phyloP scores from a whole-genome alignment of 2,329 filamentous ascomycete genomes.

The Alternaria solani region DNA sequence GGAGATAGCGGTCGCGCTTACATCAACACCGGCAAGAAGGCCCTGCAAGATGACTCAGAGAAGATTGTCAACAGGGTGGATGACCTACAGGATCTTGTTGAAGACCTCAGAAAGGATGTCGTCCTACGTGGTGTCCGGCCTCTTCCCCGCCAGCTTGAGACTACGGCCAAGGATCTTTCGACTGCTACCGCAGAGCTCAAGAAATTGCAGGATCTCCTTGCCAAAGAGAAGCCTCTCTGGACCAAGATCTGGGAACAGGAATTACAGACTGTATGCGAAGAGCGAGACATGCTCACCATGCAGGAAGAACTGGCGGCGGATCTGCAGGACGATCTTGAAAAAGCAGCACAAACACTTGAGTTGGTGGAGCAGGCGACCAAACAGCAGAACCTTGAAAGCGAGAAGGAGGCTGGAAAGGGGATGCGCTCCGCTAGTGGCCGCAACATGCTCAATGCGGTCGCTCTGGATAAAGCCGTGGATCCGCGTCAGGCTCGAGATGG shows the following conservation, averaged over 20 bases:
- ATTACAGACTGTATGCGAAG: conserved; percentile 92
- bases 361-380: conserved; percentile 98
- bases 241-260: conserved; percentile 99
- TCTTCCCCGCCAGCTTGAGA: conserved; percentile 86
- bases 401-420: conserved; percentile 59
- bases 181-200: conserved; percentile 84
- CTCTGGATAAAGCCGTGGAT: conserved; percentile 64
- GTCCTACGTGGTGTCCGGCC: conserved; percentile 92
- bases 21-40: conserved; percentile 86
- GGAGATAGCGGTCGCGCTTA: conserved; percentile 84
- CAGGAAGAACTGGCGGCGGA: conserved; percentile 95
- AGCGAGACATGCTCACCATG: conserved; percentile 91
- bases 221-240: conserved; percentile 93
- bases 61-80: conserved; percentile 91
- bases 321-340: conserved; percentile 92
- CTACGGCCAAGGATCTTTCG: conserved; percentile 86
- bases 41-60: conserved; percentile 86
- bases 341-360: conserved; percentile 90
- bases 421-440: conserved; percentile 59
- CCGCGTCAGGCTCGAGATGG: conserved; percentile 87
- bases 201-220: conserved; percentile 92
- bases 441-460: conserved; percentile 45
- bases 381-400: conserved; percentile 85
- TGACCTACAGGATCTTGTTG: conserved; percentile 94
- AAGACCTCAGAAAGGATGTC: conserved; percentile 97